Evolutionary conservation across 306 rosid genomes (phyloP).

Genomic region (Prunus dulcis): DNA sequence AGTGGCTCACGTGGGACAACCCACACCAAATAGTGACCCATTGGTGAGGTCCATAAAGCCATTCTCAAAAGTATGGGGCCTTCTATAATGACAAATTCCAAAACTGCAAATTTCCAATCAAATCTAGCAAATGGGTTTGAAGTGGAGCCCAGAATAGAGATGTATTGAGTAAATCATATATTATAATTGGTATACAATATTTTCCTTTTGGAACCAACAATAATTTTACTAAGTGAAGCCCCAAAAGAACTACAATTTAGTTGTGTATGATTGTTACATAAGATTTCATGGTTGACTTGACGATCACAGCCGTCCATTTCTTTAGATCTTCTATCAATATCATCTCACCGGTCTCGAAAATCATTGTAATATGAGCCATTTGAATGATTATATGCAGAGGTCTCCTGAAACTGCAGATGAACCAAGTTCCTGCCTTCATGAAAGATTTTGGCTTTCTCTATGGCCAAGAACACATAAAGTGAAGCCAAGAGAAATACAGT

Average conservation of each 20-base stretch:
- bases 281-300: not conserved
- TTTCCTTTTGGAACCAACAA: no score
- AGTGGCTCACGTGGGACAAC: no score
- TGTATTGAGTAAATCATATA: no score
- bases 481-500: constrained; percentile 16
- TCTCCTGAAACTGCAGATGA: not conserved
- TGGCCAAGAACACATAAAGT: constrained; percentile 9
- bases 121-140: no score
- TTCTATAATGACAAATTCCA: no score
- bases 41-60: no score
- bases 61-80: no score
- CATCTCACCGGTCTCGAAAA: not conserved
- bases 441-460: not conserved
- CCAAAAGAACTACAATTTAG: not conserved
- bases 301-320: not conserved
- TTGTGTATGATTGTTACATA: not conserved
- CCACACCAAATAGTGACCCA: no score
- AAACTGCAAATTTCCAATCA: no score
- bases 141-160: no score
- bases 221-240: no score
- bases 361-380: not conserved
- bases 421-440: constrained; percentile 4
- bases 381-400: not conserved
- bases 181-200: no score
- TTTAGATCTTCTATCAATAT: not conserved